phyloP scores from a whole-genome alignment of 2,329 filamentous ascomycete genomes.

The Calycina herbarum region DNA sequence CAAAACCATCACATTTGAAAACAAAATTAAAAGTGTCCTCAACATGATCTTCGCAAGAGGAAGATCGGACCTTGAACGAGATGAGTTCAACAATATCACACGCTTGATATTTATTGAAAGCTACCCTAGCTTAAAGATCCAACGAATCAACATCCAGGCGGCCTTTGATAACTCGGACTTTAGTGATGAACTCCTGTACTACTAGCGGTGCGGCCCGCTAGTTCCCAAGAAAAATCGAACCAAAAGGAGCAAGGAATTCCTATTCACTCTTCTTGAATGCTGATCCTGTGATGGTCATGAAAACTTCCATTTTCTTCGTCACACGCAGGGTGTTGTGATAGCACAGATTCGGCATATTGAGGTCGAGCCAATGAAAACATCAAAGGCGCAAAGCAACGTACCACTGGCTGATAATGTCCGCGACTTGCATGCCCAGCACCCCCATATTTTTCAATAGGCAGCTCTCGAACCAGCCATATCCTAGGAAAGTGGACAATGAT shows the following conservation, averaged over 20 bases:
- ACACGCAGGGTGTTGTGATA: constrained; percentile 5
- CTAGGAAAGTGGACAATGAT: neutral
- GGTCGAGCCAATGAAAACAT: constrained; percentile 4
- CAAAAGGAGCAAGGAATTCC: neutral
- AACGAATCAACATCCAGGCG: no score
- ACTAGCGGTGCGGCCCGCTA: neutral
- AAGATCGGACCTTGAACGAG: no score
- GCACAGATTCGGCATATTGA: neutral
- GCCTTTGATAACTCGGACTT: no score
- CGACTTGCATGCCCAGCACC: constrained; percentile 1
- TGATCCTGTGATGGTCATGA: neutral
- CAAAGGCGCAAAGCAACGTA: neutral
- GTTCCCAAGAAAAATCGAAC: neutral
- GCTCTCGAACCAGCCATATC: neutral
- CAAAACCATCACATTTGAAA: no score
- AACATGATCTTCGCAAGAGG: no score
- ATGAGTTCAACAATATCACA: no score
- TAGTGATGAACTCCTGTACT: no score
- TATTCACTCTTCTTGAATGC: neutral
- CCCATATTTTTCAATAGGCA: neutral
- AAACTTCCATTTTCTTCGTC: neutral
- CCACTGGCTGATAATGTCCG: neutral
- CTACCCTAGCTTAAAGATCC: no score
- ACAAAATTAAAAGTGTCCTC: no score
- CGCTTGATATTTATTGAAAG: no score